Base-by-base conservation (phyloP, 106 monocot species). In the Alisma plantagoaquatica region DNA sequence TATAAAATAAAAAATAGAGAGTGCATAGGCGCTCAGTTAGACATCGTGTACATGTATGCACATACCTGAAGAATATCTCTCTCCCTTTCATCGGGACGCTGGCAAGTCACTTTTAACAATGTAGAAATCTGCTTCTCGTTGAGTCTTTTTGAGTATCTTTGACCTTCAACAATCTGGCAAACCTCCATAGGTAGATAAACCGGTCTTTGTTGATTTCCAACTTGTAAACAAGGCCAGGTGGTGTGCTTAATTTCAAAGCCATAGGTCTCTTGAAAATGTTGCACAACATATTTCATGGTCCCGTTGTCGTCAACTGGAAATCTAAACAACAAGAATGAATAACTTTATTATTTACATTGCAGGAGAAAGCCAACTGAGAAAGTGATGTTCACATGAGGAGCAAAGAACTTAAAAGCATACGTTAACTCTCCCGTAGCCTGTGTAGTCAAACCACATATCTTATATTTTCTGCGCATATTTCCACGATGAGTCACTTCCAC, bases 141-240 rank as follows among this genome's bases (percentile, higher is more conserved):
- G 14, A 91, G 58, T 63, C 84, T 77, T 59, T 91, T 91, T 2
- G 91, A 84, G 48, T n/a, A n/a, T n/a, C n/a, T n/a, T n/a, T n/a
- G n/a, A n/a, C n/a, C n/a, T n/a, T n/a, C n/a, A n/a, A n/a, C 85
- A 91, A 44, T 84, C 69, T 18, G 4, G 27, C 32, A 27, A 25
- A 84, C 90, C 77, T 91, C 90, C 90, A 91, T 84, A 8, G 90
- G 90, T 10, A 91, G 80, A 77, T 91, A 91, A 52, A 84, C 84
- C 18, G 84, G 84, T 33, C 84, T 77, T 44, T 84, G 81, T 18
- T 76, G 77, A 72, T 90, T 90, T 10, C 90, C 90, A 54, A 91
- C 90, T 75, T 91, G 84, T 43, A 81, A 45, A 41, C 86, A 86
- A 65, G 86, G 86, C n/a, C n/a, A n/a, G n/a, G n/a, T n/a, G n/a